Conservation (phyloP, 2,329 filamentous ascomycete genomes). For the Ceratocystis colombiana region DNA sequence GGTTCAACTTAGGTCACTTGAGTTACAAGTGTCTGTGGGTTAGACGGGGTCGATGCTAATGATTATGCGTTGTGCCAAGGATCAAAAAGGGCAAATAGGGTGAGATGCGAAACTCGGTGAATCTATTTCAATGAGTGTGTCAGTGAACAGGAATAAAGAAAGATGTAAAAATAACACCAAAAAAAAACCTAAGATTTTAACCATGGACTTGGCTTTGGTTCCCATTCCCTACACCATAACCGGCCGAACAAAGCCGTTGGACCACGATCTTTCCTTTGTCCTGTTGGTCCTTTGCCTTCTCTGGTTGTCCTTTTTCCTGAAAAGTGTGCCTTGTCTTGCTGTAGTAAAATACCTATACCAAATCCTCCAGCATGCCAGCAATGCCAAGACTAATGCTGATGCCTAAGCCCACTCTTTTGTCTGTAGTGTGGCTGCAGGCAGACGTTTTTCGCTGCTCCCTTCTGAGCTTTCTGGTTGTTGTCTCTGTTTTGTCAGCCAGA, state of each 20-base stretch:
- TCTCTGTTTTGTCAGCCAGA: conserved; percentile 5
- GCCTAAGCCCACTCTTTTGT: conserved; percentile 10
- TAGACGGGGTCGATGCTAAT: not conserved
- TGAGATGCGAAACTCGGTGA: not conserved
- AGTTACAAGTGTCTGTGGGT: not conserved
- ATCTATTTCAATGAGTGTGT: not conserved
- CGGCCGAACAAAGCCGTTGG: not conserved
- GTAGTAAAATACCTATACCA: no score
- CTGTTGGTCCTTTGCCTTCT: not conserved
- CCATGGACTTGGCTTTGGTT: not conserved
- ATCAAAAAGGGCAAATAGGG: not conserved
- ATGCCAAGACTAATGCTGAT: conserved; percentile 6
- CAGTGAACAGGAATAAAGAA: no score
- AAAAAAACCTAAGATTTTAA: not conserved
- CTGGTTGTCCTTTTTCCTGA: not conserved
- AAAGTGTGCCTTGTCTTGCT: not conserved
- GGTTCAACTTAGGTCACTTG: not conserved
- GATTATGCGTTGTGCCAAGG: not conserved
- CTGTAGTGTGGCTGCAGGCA: not conserved
- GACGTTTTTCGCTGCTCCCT: not conserved
- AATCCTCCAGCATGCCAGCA: conserved; percentile 15
- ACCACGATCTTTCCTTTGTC: not conserved
- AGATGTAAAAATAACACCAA: no score
- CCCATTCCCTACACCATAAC: not conserved
- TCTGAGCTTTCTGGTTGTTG: not conserved